phyloP scores from a whole-genome alignment of 176 grass and related monocot genomes.

The Sorghum bicolor region Sorghum_bicolor_NCBIv3 NC_012875.2:55095001-55095500 shows the following conservation, averaged over 20 bases:
- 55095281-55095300: not conserved
- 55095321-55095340: not conserved
- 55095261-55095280: not conserved
- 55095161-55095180: not conserved
- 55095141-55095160: not conserved
- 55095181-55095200: not conserved
- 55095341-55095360: not conserved
- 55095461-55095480: not conserved
- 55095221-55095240: not conserved
- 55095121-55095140: not conserved
- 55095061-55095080: conserved; percentile 91
- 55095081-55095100: conserved; percentile 55
- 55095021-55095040: conserved; percentile 89
- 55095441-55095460: not conserved
- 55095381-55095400: not conserved
- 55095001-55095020: conserved; percentile 85
- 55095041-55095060: conserved; percentile 96
- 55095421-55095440: not conserved
- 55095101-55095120: conserved; percentile 12
- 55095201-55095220: not conserved
- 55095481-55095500: not conserved
- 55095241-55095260: not conserved
- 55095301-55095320: not conserved
- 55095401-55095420: not conserved
- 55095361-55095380: not conserved